phyloP scores from a whole-genome alignment of 352 stramenopile species.

The Phytophthora cactorum region DNA sequence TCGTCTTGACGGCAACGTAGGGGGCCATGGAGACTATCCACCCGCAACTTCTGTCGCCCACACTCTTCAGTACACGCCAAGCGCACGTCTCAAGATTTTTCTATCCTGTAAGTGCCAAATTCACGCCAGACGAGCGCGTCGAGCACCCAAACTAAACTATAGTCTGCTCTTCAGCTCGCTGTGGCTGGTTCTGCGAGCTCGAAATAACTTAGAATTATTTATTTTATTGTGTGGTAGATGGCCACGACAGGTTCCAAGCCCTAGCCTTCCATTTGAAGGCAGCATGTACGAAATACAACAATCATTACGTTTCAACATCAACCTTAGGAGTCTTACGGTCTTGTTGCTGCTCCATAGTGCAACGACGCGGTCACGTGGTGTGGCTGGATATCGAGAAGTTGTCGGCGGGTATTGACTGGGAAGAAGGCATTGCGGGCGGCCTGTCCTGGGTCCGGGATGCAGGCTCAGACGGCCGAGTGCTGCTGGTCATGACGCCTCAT shows the following conservation, averaged over 20 bases:
- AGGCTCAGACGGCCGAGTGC: slow-evolving; percentile 68
- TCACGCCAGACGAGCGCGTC: background rate
- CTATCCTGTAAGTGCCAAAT: slow-evolving; percentile 56
- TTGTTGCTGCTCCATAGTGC: slow-evolving; percentile 46
- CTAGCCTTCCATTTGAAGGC: slow-evolving; percentile 77
- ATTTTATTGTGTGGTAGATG: slow-evolving; percentile 41
- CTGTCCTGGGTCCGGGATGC: slow-evolving; percentile 77
- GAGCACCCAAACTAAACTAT: slow-evolving; percentile 1
- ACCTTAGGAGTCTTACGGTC: background rate
- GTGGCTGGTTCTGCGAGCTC: background rate
- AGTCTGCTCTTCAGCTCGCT: background rate
- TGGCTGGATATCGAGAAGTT: slow-evolving; percentile 80
- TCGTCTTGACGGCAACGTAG: slow-evolving; percentile 12
- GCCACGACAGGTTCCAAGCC: slow-evolving; percentile 76
- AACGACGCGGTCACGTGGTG: slow-evolving; percentile 63
- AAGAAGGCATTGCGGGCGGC: slow-evolving; percentile 69
- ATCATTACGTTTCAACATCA: background rate
- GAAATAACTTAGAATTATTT: slow-evolving; percentile 2
- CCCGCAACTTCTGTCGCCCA: slow-evolving; percentile 1
- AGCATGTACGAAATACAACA: slow-evolving; percentile 39
- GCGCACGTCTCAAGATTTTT: slow-evolving; percentile 71
- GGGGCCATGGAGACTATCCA: background rate
- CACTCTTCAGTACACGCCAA: slow-evolving; percentile 51
- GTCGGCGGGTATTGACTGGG: slow-evolving; percentile 76
- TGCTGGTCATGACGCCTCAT: slow-evolving; percentile 84